phyloP scores from a whole-genome alignment of 176 grass and related monocot species.

The Cenchrus americanus region DNA sequence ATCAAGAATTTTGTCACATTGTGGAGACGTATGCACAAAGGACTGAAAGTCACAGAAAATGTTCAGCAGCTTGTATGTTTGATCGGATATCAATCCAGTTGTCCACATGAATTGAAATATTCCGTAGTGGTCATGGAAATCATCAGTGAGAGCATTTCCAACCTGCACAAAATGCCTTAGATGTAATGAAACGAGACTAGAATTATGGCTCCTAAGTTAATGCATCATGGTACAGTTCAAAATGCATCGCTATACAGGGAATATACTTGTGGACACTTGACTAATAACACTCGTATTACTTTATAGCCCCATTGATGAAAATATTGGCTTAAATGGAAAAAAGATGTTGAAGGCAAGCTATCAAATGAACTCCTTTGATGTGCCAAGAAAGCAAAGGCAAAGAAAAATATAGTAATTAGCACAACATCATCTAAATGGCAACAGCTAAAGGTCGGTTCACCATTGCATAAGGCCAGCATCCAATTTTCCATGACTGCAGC shows the following conservation, averaged over 20 bases:
- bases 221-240: conserved; percentile 5
- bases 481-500: background rate
- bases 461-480: conserved; percentile 13
- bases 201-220: background rate
- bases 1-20: conserved; percentile 79
- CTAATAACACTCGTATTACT: conserved; percentile 5
- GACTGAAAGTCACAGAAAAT: conserved; percentile 86
- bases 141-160: conserved; percentile 97
- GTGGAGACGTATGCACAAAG: conserved; percentile 78
- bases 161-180: conserved; percentile 62
- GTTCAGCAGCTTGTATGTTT: conserved; percentile 90
- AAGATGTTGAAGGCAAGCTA: background rate
- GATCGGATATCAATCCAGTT: conserved; percentile 90
- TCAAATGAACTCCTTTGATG: conserved; percentile 11
- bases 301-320: background rate
- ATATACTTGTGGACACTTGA: background rate
- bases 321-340: conserved; percentile 1
- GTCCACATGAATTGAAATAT: conserved; percentile 97
- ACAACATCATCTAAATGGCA: conserved; percentile 24
- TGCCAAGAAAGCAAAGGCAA: conserved; percentile 28
- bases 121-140: conserved; percentile 97
- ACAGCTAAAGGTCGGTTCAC: conserved; percentile 11
- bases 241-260: background rate
- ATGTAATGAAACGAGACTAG: conserved; percentile 17
- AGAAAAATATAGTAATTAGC: background rate